Conservation (phyloP, 352 stramenopile genomes). For the Phytophthora ramorum region DNA sequence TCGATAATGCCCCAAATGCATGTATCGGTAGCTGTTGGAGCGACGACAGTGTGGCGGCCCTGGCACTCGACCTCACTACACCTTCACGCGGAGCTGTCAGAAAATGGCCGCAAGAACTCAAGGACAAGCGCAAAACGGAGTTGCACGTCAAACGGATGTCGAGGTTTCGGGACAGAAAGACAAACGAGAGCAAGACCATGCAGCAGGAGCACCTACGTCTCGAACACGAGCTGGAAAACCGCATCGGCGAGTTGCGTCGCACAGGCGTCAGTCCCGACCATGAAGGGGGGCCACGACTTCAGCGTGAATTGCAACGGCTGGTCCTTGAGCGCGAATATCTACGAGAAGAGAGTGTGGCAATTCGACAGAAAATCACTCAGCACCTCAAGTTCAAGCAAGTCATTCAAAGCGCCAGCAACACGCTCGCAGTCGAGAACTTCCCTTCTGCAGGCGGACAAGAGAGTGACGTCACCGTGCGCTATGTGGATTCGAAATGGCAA, state of each 20-base stretch:
- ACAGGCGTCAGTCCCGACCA: neutral
- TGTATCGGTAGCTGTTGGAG: no score
- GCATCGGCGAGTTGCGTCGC: neutral
- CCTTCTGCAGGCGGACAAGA: neutral
- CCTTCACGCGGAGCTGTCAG: neutral
- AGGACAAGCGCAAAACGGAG: conserved; percentile 36
- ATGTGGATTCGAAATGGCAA: neutral
- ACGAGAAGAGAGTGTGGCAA: neutral
- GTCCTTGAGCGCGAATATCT: neutral
- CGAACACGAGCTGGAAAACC: conserved; percentile 20
- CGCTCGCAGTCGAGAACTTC: neutral
- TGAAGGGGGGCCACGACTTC: neutral
- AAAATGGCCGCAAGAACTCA: conserved; percentile 39
- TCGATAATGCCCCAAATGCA: no score
- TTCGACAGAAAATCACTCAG: neutral
- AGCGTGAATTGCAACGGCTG: neutral
- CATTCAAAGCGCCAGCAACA: neutral
- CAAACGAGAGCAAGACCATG: conserved; percentile 25
- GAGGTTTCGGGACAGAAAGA: conserved; percentile 36
- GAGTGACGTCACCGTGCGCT: neutral
- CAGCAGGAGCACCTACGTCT: conserved; percentile 26
- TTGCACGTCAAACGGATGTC: conserved; percentile 42
- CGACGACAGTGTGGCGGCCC: no score
- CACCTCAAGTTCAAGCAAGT: neutral
- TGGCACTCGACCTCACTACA: neutral